A percentile compares a stretch with the other conserved stretches of the same genome.
Conservation (phyloP, 805 yeast genomes). For the Candida maltosa region DNA sequence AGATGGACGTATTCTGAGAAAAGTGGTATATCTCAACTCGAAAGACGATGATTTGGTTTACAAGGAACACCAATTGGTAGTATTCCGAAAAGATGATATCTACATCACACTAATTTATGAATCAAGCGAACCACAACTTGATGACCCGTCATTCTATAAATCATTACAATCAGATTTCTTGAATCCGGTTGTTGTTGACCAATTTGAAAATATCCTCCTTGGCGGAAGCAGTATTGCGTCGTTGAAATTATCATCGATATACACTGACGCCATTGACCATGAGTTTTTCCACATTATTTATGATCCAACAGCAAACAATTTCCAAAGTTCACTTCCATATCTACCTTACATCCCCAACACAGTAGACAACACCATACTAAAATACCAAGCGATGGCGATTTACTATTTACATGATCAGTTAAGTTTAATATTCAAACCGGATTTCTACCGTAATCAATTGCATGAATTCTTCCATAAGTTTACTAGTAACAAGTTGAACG, state of each 20-base stretch:
- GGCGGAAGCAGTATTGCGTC: slow-evolving; percentile 27
- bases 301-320: slow-evolving; percentile 18
- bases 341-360: slow-evolving; percentile 17
- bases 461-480: slow-evolving; percentile 40
- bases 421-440: slow-evolving; percentile 25
- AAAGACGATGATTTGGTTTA: slow-evolving; percentile 6
- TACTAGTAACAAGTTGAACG: slow-evolving; percentile 31
- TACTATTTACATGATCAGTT: slow-evolving; percentile 39
- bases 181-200: slow-evolving; percentile 19
- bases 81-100: slow-evolving; percentile 21
- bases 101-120: slow-evolving; percentile 27
- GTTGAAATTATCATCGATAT: slow-evolving; percentile 22
- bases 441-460: slow-evolving; percentile 18
- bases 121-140: slow-evolving; percentile 20
- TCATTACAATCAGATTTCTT: slow-evolving; percentile 14
- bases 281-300: slow-evolving; percentile 37
- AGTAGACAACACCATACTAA: slow-evolving; percentile 9
- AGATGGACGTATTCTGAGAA: slow-evolving; percentile 16
- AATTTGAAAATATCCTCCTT: slow-evolving; percentile 11
- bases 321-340: slow-evolving; percentile 37
- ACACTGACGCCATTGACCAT: slow-evolving; percentile 21
- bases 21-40: slow-evolving; percentile 23
- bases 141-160: slow-evolving; percentile 20
- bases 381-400: slow-evolving; percentile 25
- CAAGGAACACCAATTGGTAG: slow-evolving; percentile 29